Base-by-base conservation (phyloP, 148 eudicot species). In the Chenopodium quinoa region DNA sequence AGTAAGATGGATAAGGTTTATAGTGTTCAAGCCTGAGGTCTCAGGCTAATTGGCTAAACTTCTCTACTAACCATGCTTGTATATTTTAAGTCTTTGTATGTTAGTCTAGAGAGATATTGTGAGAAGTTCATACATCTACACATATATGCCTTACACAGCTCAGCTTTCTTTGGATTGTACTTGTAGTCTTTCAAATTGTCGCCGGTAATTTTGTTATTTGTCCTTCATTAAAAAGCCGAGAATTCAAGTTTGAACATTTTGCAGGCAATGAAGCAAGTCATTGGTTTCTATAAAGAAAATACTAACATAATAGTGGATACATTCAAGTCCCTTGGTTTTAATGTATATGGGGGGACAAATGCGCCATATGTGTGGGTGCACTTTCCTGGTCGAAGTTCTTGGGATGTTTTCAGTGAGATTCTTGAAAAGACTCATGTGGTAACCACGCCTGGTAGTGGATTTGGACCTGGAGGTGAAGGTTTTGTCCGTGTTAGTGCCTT, bases 281-380 rank as follows among this genome's bases (percentile, higher is more conserved):
- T 95, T 82, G 97, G 97, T 62, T 95, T 93, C 93, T 95, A 95
- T 85, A 93, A 92, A 82, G 98, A 91, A 80, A 94, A 94, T 72
- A 91, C 98, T 0, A 60, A 86, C 17, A 91, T 94, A 76, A 94
- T 94, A 62, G 89, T 95, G 46, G 93, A 95, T 69, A 95, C 98
- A 76, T 93, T 95, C 82, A 86, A 87, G 78, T 95, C 97, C 29
- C 97, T 95, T 4, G 98, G 97, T 66, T 95, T 90, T 67, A 93
- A 89, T 25, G 97, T 94, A 29, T 91, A 94, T 76, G 98, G 97
- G 67, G 98, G 98, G 20, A 89, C 87, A 83, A 90, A 92, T 82
- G 98, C 98, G 4, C 98, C 98, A 14, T 92, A 92, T 66, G 98
- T 94, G 78, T 94, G 98, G 98, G 92, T 94, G 29, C 92, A 92